Percentiles rank a stretch among this genome's conserved stretches.
These are phyloP conservation scores for Pseudofabraea citricarpa DNA, from an alignment of 2,329 filamentous ascomycete genomes.

Conservation along the genomic window DNA sequence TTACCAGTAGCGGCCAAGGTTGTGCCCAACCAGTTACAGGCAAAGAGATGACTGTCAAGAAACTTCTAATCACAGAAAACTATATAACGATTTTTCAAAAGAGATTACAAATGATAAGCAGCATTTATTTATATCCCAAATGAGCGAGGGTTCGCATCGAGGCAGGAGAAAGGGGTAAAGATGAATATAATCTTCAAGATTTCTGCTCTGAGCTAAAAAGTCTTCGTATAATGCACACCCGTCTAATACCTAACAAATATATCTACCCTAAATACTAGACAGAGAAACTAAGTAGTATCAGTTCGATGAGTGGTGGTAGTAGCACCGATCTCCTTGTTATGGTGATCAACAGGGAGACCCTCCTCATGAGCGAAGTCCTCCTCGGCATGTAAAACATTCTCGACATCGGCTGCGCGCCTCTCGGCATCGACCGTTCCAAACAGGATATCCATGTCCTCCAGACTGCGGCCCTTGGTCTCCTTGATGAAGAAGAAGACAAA, in stretches of 20 bases:
- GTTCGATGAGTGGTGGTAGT: background rate
- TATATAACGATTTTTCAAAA: too few species aligned
- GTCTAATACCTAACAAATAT: too few species aligned
- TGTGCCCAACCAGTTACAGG: background rate
- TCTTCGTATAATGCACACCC: too few species aligned
- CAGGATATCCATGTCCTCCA: slow-evolving; percentile 48
- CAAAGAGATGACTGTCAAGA: background rate
- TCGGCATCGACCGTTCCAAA: slow-evolving; percentile 12
- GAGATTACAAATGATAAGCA: too few species aligned
- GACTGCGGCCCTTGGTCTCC: slow-evolving; percentile 63
- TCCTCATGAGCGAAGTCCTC: background rate
- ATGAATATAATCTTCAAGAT: too few species aligned
- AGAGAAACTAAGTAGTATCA: too few species aligned
- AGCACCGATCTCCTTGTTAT: background rate
- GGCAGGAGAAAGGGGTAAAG: too few species aligned
- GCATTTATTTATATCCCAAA: too few species aligned
- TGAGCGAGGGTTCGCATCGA: too few species aligned
- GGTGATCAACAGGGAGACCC: background rate
- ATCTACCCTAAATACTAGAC: too few species aligned
- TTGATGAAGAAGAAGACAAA: slow-evolving; percentile 53
- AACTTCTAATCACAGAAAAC: background rate
- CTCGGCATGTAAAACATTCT: slow-evolving; percentile 4
- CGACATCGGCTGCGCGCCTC: slow-evolving; percentile 10
- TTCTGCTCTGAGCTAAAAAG: background rate
- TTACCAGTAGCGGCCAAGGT: too few species aligned